Evolutionary conservation across 768 basidiomycete genomes (phyloP), one percentile per base, ranked within the genome.

Genomic region (Sarcomyxa edulis): DNA sequence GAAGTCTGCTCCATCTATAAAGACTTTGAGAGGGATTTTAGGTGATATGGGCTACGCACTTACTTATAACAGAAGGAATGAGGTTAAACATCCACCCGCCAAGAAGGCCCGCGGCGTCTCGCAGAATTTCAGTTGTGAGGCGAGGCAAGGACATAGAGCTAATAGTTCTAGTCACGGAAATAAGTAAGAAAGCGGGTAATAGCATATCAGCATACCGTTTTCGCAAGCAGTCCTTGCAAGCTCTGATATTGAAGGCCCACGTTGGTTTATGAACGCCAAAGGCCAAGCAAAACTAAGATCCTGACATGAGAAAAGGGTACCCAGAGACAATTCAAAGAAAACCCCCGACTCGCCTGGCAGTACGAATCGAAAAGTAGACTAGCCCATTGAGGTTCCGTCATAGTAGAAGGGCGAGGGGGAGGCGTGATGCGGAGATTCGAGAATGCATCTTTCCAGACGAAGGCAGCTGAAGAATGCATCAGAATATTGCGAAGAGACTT

Each of bases 311-410:
- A 22, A 14, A 5, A 15, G n/a, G 3, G n/a, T n/a, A n/a, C n/a
- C n/a, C n/a, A 20, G 8, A 3, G 4, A 35, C 14, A 7, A 14
- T 14, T 10, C 15, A 19, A 15, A 19, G 35, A 11, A 38, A 31
- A 18, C 19, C 3, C 20, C 12, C 10, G 34, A 18, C 11, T 22
- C 15, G 45, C 78, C 55, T 76, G 69, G 41, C 77, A 80, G 48
- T 69, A 64, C 1, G 67, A 66, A 39, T 68, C 71, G 42, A 74
- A 80, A 7, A 59, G 61, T 19, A 80, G 63, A 46, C 74, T 71
- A 5, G 66, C 66, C 56, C 66, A 80, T 21, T 67, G 61, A 6
- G 71, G 69, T 43, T 78, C 74, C 30, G 54, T 63, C 64, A 78
- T 60, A 25, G 61, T 68, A 24, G 59, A 49, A 8, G 75, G 76